phyloP scores from a whole-genome alignment of 73 alveolate genomes.

The Tetrahymena borealis region DNA sequence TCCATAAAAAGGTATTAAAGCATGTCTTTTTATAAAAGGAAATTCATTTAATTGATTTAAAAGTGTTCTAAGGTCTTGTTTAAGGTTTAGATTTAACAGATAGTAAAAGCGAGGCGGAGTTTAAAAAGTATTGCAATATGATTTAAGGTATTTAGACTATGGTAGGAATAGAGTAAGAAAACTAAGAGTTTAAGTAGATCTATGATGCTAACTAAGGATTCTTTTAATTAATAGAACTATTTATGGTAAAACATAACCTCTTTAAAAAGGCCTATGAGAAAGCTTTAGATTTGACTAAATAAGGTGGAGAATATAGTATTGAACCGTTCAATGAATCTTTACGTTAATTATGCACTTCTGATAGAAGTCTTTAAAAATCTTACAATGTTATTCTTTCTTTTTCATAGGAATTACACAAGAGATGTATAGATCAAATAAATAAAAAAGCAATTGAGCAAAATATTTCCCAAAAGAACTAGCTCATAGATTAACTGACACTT shows the following conservation, averaged over 20 bases:
- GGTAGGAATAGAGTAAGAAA: not conserved
- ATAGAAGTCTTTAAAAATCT: not conserved
- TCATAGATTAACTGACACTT: not conserved
- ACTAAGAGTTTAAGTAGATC: not conserved
- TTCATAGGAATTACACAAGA: not conserved
- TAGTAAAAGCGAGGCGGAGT: not conserved
- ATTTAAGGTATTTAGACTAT: not conserved
- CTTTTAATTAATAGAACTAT: not conserved
- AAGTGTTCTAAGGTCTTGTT: not conserved
- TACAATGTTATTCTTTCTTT: not conserved
- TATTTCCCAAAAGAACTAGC: not conserved
- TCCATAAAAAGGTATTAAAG: not conserved
- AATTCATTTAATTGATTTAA: not conserved
- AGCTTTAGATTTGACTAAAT: not conserved
- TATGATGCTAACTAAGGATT: not conserved
- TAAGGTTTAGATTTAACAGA: not conserved
- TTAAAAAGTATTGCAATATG: not conserved
- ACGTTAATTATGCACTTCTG: not conserved
- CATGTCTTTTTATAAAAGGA: not conserved
- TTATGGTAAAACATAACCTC: not conserved
- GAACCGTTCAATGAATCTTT: not conserved
- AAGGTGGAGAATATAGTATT: not conserved
- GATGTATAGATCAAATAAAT: not conserved
- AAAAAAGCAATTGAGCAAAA: not conserved
- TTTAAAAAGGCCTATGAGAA: not conserved